These are phyloP conservation scores for Oryza officinalis DNA, from an alignment of 176 grass and related monocot genomes.

Conservation along the genomic window DNA sequence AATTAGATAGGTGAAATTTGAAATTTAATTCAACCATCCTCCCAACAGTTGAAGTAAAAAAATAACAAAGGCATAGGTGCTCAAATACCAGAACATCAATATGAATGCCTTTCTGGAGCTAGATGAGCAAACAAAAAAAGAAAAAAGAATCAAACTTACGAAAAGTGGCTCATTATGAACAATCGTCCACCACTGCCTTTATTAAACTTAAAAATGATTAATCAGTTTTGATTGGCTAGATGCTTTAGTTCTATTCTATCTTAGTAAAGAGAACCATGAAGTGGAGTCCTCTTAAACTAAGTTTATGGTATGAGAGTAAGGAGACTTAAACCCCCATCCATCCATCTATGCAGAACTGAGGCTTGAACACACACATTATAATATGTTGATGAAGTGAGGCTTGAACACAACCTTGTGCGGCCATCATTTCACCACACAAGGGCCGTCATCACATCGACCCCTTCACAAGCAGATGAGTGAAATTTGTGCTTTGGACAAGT, in stretches of 20 bases:
- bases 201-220: not conserved
- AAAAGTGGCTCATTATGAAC: not conserved
- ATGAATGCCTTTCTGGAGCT: not conserved
- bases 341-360: too few relatives aligned
- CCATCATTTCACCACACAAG: not conserved
- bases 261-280: conserved; percentile 6
- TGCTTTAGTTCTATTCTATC: not conserved
- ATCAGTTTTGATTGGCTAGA: not conserved
- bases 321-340: too few relatives aligned
- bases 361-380: too few relatives aligned
- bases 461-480: not conserved
- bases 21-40: not conserved
- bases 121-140: too few relatives aligned
- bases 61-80: not conserved
- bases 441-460: not conserved
- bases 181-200: not conserved
- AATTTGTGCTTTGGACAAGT: too few relatives aligned
- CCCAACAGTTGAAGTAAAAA: not conserved
- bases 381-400: too few relatives aligned
- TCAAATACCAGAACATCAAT: not conserved
- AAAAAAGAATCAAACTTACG: not conserved
- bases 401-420: too few relatives aligned
- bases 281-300: too few relatives aligned
- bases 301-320: too few relatives aligned
- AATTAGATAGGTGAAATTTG: not conserved